These are phyloP conservation scores for Nicotiana tabacum DNA, from an alignment of 257 asterid species.

Conservation along the genomic window DNA sequence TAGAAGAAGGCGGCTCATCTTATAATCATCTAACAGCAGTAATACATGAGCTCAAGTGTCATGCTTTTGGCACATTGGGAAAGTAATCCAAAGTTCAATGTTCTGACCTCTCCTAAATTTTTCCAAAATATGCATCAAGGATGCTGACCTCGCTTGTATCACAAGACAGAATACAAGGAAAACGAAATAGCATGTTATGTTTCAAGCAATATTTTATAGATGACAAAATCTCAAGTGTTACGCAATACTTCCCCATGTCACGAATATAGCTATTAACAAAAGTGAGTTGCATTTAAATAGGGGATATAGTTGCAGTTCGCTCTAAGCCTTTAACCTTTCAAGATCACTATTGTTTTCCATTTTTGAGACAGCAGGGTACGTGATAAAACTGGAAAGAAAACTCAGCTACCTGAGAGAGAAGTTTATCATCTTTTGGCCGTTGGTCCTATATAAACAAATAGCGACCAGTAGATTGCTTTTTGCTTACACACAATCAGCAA, in stretches of 20 bases:
- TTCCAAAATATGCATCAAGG: background rate
- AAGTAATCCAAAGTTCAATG: background rate
- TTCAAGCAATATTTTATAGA: background rate
- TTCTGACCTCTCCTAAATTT: background rate
- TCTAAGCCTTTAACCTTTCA: background rate
- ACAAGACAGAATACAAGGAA: background rate
- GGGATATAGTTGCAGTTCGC: background rate
- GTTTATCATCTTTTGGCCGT: background rate
- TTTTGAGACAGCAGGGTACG: background rate
- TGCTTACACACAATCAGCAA: background rate
- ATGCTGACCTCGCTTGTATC: background rate
- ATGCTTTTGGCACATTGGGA: constrained; percentile 9
- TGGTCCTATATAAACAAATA: background rate
- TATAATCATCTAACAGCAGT: constrained; percentile 8
- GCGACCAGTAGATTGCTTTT: background rate
- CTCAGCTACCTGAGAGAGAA: background rate
- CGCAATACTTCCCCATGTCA: background rate
- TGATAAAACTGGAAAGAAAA: background rate
- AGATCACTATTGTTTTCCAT: background rate
- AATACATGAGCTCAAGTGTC: constrained; percentile 12
- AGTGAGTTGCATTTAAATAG: background rate
- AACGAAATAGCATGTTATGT: background rate
- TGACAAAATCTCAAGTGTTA: background rate
- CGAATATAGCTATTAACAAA: background rate
- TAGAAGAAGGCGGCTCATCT: constrained; percentile 25